phyloP scores from a whole-genome alignment of 1,284 basidiomycete genomes.

The Anthracocystis panici-leucophaei region DNA sequence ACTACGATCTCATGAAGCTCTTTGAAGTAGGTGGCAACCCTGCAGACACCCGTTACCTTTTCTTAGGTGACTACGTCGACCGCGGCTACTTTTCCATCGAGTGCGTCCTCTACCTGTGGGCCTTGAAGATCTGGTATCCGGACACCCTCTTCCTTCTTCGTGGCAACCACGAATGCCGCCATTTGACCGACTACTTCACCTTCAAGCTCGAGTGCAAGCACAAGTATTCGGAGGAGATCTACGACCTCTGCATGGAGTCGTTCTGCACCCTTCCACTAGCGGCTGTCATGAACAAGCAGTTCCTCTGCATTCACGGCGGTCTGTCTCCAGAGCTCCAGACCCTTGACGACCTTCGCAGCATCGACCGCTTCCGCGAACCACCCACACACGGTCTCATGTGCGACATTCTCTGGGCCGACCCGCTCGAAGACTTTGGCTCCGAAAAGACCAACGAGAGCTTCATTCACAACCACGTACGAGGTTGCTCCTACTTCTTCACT shows the following conservation, averaged over 20 bases:
- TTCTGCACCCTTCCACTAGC: conserved; percentile 92
- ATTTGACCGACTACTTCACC: conserved; percentile 69
- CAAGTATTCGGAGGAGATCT: conserved; percentile 70
- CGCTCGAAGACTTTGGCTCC: conserved; percentile 90
- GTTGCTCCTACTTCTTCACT: conserved; percentile 97
- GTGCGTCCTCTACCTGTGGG: conserved; percentile 69
- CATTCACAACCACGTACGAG: conserved; percentile 90
- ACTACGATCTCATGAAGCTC: conserved; percentile 69
- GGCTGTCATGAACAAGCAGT: conserved; percentile 97
- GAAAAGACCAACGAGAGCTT: conserved; percentile 89
- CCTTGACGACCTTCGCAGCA: conserved; percentile 88
- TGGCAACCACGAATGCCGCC: conserved; percentile 69
- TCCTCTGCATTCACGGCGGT: conserved; percentile 93
- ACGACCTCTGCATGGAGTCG: conserved; percentile 75
- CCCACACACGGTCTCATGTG: conserved; percentile 95
- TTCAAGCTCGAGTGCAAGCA: conserved; percentile 70
- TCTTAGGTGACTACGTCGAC: conserved; percentile 69
- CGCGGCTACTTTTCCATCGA: conserved; percentile 69
- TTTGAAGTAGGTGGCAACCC: conserved; percentile 69
- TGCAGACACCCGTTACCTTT: conserved; percentile 68
- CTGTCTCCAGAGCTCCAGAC: conserved; percentile 90
- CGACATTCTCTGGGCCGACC: conserved; percentile 94
- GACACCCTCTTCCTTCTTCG: conserved; percentile 68
- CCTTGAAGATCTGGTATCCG: conserved; percentile 69
- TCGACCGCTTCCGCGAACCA: conserved; percentile 94